Evolutionary conservation across 2,329 filamentous ascomycete species (phyloP).

Genomic region (Pseudonectria buxi): DNA sequence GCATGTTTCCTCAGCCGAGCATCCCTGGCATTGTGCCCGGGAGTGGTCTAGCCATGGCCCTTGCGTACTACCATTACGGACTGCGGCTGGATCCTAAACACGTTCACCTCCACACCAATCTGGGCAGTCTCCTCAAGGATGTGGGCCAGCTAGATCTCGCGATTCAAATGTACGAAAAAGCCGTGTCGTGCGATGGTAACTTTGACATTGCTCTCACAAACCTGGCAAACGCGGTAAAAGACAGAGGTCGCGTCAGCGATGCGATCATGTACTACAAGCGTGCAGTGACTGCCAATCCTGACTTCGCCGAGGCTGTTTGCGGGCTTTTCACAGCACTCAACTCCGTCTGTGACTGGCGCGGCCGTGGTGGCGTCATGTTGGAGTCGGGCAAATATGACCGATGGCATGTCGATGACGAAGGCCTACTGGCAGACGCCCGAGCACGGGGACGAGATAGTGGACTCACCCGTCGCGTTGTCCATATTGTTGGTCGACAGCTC

Average conservation of each 20-base stretch:
- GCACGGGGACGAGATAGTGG: conserved; percentile 58
- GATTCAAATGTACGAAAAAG: conserved; percentile 95
- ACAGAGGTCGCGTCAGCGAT: conserved; percentile 85
- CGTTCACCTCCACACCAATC: conserved; percentile 92
- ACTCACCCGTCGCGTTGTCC: conserved; percentile 83
- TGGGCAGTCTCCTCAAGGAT: conserved; percentile 91
- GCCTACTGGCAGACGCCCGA: conserved; percentile 71
- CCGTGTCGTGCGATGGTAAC: conserved; percentile 82
- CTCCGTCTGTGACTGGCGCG: conserved; percentile 92
- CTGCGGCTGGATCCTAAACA: conserved; percentile 79
- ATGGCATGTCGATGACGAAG: conserved; percentile 85
- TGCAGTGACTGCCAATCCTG: conserved; percentile 84
- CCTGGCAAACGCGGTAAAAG: conserved; percentile 94
- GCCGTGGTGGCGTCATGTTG: conserved; percentile 78
- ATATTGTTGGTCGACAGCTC: conserved; percentile 85
- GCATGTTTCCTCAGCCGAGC: conserved; percentile 22
- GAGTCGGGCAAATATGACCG: conserved; percentile 69
- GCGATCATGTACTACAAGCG: conserved; percentile 88
- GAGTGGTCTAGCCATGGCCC: conserved; percentile 78
- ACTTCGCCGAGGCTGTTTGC: conserved; percentile 95
- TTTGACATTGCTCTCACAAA: conserved; percentile 98
- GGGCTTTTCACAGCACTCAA: conserved; percentile 91
- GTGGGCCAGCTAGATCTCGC: conserved; percentile 87
- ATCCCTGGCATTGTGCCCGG: conserved; percentile 78
- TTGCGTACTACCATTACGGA: conserved; percentile 94